Evolutionary conservation across 805 yeast species (phyloP).

Genomic region (Sugiyamaella qingdaonensis): DNA sequence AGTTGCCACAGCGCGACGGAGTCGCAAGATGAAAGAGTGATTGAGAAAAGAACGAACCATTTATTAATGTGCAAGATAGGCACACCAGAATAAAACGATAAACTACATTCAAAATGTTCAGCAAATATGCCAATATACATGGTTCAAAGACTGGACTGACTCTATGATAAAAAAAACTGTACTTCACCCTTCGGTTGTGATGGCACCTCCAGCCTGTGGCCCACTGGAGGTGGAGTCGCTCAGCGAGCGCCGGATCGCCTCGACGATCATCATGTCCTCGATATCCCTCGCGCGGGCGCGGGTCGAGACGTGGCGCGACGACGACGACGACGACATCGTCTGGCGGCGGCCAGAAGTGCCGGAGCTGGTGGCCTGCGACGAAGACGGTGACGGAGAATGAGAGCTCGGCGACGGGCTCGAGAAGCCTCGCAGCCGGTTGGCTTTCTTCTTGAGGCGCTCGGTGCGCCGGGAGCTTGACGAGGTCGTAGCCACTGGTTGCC

Average conservation of each 20-base stretch:
- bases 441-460: constrained; percentile 12
- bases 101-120: no score
- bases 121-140: no score
- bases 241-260: constrained; percentile 72
- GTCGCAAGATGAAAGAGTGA: no score
- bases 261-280: constrained; percentile 78
- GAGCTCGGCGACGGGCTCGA: constrained; percentile 9
- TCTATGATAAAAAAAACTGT: no score
- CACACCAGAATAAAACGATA: no score
- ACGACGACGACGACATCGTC: constrained; percentile 19
- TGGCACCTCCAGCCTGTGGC: neutral
- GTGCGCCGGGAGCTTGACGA: constrained; percentile 13
- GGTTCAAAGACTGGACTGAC: no score
- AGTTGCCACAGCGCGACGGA: no score
- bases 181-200: neutral
- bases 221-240: neutral
- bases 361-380: constrained; percentile 15
- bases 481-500: constrained; percentile 23
- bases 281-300: constrained; percentile 35
- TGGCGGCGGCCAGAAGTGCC: constrained; percentile 4
- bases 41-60: no score
- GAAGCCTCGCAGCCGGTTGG: constrained; percentile 8
- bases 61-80: no score
- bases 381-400: constrained; percentile 11
- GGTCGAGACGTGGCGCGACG: constrained; percentile 2